Evolutionary conservation across 2,329 filamentous ascomycete genomes (phyloP), one percentile per base, ranked within the genome.

Genomic region (Knufia petricola): DNA sequence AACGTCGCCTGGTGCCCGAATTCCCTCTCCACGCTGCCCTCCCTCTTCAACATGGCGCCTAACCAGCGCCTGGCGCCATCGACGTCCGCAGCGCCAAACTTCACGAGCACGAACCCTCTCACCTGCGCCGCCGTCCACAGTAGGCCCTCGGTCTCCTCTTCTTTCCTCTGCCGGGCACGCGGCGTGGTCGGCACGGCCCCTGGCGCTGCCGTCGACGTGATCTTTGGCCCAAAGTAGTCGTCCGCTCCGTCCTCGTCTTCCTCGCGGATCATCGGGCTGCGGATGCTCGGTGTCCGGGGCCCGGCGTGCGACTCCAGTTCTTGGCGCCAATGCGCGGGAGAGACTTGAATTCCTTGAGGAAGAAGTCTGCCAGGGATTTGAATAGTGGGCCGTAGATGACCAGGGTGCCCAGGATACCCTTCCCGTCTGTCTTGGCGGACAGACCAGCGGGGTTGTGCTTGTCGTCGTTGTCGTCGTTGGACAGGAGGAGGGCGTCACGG

Each of bases 1-100:
- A 94, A 77, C 49, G 90, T 63, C 3, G 87, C 81, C 59, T 90
- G 78, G 48, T 88, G 82, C 1, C 90, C 90, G 70, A 95, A 95
- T 10, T 78, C 68, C 45, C 69, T 64, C 13, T 75, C 68, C 8
- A 95, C 72, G 53, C 78, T 89, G 1, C 85, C 85, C 63, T 95
- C 87, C 53, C 79, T 75, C 39, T 73, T 67, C 40, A 95, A 69
- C 77, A 95, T 85, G 4, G 73, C 74, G 8, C 81, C 79, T 50
- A 96, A 73, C 87, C 89, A 96, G 40, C 77, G 69, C 56, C 85
- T 79, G 3, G 83, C 88, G 21, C 82, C 84, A 64, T 96, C 88
- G 20, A 95, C 83, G 38, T 82, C 83, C 48, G 74, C 75, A 1
- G 89, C 86, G 1, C 86, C 87, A 63, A 96, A 94, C 64, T 96